Conservation (phyloP, 371 early-diverging fungal genomes). For the Syncephalastrum racemosum region DNA sequence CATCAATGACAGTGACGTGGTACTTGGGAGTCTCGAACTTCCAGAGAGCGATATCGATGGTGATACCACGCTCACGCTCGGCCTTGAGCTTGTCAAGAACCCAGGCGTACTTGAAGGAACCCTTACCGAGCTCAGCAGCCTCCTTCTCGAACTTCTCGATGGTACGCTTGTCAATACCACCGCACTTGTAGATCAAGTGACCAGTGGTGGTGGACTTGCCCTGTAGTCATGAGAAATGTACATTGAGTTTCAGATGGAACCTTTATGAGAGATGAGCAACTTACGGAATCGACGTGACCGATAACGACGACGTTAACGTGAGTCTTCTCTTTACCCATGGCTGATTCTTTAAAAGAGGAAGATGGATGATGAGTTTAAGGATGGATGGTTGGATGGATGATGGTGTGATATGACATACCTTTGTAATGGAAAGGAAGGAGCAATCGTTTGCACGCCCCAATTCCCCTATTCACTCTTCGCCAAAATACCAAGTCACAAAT, state of each 20-base stretch:
- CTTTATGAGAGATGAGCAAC: background rate
- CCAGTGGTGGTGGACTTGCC: slow-evolving; percentile 59
- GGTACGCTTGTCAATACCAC: slow-evolving; percentile 98
- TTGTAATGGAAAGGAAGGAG: too few species aligned
- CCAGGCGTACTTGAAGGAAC: slow-evolving; percentile 97
- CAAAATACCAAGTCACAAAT: too few species aligned
- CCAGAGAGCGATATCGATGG: slow-evolving; percentile 86
- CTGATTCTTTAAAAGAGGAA: too few species aligned
- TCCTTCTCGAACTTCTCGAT: slow-evolving; percentile 99
- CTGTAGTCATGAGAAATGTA: slow-evolving; percentile 7
- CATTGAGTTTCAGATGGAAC: slow-evolving; percentile 38
- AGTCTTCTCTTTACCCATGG: slow-evolving; percentile 89
- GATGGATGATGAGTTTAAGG: too few species aligned
- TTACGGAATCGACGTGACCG: slow-evolving; percentile 46
- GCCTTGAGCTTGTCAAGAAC: slow-evolving; percentile 97
- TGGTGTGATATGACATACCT: background rate
- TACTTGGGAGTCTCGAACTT: slow-evolving; percentile 97
- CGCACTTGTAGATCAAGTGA: slow-evolving; percentile 98
- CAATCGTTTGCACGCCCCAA: too few species aligned
- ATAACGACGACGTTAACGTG: slow-evolving; percentile 97
- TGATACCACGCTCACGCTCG: slow-evolving; percentile 96
- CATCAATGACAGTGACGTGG: slow-evolving; percentile 95
- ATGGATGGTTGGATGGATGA: slow-evolving; percentile 8
- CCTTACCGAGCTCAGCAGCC: slow-evolving; percentile 96
- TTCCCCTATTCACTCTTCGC: too few species aligned